Evolutionary conservation across 2,329 filamentous ascomycete genomes (phyloP), one percentile per base, ranked within the genome.

Genomic region (Atkinsonella texensis): DNA sequence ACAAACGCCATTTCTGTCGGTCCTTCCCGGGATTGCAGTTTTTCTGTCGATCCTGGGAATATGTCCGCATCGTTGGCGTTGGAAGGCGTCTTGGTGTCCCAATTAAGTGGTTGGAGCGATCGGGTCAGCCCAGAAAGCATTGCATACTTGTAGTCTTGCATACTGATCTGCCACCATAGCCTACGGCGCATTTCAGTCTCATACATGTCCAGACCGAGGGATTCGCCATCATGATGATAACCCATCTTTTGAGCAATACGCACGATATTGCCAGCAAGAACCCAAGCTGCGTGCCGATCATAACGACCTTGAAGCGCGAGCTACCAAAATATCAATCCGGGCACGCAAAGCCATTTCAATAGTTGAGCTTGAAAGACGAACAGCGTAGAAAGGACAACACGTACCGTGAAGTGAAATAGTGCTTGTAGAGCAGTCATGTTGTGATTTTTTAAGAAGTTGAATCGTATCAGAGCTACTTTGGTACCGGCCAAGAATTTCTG

Each of bases 171-270:
- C 80, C 80, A 83, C 82, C 82, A 86, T 18, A 85, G 70, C 7
- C 83, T 71, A 43, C 82, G 70, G n/a, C 81, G 74, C 72, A 85
- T 84, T 60, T 86, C 81, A 2, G 76, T 77, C 58, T 85, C 81
- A 57, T 84, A 83, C 0, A 80, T 78, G 0, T 75, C 70, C 2
- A 84, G 68, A 1, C 74, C 75, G 6, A 81, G 68, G 17, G 67
- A 63, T 53, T 76, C 74, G 38, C 80, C 81, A 53, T 85, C 81
- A 12, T 78, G 73, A 54, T 85, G 80, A 46, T 85, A 71, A 0
- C 83, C 83, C 73, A 85, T 81, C 60, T 82, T 81, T 60, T 84
- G 78, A 1, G 80, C 81, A 49, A 85, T 79, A 18, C 83, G 75
- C 35, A 85, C 71, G 5, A 80, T 71, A 15, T 80, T 70, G 4